Conservation (phyloP, 805 yeast species). For the Candida insectorum region DNA sequence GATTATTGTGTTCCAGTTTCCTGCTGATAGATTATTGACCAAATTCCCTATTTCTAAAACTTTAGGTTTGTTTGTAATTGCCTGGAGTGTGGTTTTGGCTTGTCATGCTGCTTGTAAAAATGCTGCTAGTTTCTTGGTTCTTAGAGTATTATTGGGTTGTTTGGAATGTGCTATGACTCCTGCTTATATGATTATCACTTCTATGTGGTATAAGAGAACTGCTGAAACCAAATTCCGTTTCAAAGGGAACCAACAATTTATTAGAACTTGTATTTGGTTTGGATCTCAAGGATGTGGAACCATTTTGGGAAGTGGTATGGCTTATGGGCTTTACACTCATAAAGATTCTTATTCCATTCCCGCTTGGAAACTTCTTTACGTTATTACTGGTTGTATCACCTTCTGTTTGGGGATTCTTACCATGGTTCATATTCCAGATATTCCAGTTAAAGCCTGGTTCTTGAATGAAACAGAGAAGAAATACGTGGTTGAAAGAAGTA, state of each 20-base stretch:
- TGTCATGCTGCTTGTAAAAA: conserved; percentile 21
- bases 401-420: conserved; percentile 47
- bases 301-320: conserved; percentile 44
- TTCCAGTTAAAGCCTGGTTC: conserved; percentile 17
- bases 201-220: not conserved
- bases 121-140: conserved; percentile 20
- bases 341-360: conserved; percentile 9
- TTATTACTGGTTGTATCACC: conserved; percentile 57
- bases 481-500: conserved; percentile 27
- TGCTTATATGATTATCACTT: conserved; percentile 25
- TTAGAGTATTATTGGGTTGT: conserved; percentile 25
- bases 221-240: not conserved
- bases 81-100: conserved; percentile 45
- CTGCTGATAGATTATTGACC: conserved; percentile 46
- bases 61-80: conserved; percentile 42
- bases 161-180: conserved; percentile 39
- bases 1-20: conserved; percentile 52
- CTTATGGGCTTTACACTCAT: conserved; percentile 22
- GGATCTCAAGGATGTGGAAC: conserved; percentile 27
- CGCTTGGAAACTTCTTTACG: conserved; percentile 58
- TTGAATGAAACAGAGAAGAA: conserved; percentile 29
- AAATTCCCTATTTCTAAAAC: conserved; percentile 53
- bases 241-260: conserved; percentile 16
- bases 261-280: conserved; percentile 27
- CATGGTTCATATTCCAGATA: conserved; percentile 28